phyloP scores from a whole-genome alignment of 1,139 yeast genomes.

The Blastobotrys ciferrii region DNA sequence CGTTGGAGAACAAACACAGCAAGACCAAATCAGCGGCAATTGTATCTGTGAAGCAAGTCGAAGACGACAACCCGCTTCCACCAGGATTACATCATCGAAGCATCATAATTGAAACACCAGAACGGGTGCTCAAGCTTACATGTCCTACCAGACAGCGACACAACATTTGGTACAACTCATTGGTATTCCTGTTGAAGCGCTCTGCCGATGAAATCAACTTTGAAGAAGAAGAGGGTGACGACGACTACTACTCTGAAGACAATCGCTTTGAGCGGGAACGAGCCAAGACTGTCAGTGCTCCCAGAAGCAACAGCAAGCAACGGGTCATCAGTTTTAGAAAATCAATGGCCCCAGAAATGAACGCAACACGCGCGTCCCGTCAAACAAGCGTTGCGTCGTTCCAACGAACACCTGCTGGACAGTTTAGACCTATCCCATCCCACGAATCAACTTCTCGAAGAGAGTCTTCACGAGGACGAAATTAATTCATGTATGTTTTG shows the following conservation, averaged over 20 bases:
- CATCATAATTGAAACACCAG: constrained; percentile 70
- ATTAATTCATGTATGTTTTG: constrained; percentile 7
- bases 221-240: constrained; percentile 36
- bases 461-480: constrained; percentile 3
- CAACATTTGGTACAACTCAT: constrained; percentile 86
- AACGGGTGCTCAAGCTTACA: constrained; percentile 70
- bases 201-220: constrained; percentile 60
- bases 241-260: constrained; percentile 26
- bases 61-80: constrained; percentile 84
- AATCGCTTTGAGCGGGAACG: constrained; percentile 25
- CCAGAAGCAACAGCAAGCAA: constrained; percentile 19
- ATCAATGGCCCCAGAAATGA: constrained; percentile 35
- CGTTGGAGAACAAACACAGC: constrained; percentile 56
- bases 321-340: constrained; percentile 29
- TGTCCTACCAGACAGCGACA: constrained; percentile 88
- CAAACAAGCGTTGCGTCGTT: constrained; percentile 23
- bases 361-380: constrained; percentile 20
- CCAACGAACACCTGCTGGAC: constrained; percentile 10
- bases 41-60: constrained; percentile 71
- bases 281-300: constrained; percentile 21
- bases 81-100: constrained; percentile 87
- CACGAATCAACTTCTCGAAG: background rate
- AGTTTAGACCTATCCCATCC: background rate
- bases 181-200: constrained; percentile 71
- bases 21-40: constrained; percentile 75